Conservation (phyloP, 208 protist species). For the Trypanosoma boissoni region DNA sequence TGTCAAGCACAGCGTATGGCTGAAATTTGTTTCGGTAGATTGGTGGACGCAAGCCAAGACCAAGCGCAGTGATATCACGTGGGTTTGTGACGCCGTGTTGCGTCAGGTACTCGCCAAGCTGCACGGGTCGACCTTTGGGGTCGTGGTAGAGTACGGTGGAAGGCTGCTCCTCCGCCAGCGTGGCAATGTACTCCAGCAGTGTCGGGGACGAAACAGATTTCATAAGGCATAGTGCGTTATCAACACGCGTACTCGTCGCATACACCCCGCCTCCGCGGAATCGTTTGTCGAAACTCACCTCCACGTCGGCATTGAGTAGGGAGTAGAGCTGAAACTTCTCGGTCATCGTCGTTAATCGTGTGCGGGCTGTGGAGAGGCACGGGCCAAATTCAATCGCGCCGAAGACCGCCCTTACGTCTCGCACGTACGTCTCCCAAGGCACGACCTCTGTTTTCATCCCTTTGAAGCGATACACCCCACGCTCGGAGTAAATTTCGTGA, state of each 20-base stretch:
- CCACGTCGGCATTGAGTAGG: slow-evolving; percentile 71
- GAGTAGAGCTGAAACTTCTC: slow-evolving; percentile 85
- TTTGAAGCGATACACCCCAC: slow-evolving; percentile 54
- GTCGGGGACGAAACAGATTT: slow-evolving; percentile 63
- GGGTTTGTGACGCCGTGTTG: slow-evolving; percentile 54
- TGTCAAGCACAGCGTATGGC: slow-evolving; percentile 74
- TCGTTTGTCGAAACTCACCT: slow-evolving; percentile 44
- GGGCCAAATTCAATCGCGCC: slow-evolving; percentile 80
- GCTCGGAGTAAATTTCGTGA: slow-evolving; percentile 11
- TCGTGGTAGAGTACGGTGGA: slow-evolving; percentile 57
- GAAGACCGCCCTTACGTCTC: slow-evolving; percentile 61
- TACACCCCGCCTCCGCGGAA: slow-evolving; percentile 65
- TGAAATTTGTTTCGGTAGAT: slow-evolving; percentile 84
- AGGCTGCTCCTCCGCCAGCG: slow-evolving; percentile 63
- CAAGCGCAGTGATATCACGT: slow-evolving; percentile 76
- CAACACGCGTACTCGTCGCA: slow-evolving; percentile 59
- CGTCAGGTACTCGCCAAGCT: slow-evolving; percentile 63
- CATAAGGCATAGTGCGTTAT: slow-evolving; percentile 63
- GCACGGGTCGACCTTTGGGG: slow-evolving; percentile 25
- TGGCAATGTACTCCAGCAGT: slow-evolving; percentile 67
- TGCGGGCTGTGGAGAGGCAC: slow-evolving; percentile 77
- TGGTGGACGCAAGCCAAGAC: slow-evolving; percentile 84
- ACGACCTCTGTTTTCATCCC: slow-evolving; percentile 68
- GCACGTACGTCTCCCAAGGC: slow-evolving; percentile 73
- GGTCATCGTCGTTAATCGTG: slow-evolving; percentile 63